These are phyloP conservation scores for Pythium scleroteichum DNA, from an alignment of 352 stramenopile species.

Conservation along the genomic window DNA sequence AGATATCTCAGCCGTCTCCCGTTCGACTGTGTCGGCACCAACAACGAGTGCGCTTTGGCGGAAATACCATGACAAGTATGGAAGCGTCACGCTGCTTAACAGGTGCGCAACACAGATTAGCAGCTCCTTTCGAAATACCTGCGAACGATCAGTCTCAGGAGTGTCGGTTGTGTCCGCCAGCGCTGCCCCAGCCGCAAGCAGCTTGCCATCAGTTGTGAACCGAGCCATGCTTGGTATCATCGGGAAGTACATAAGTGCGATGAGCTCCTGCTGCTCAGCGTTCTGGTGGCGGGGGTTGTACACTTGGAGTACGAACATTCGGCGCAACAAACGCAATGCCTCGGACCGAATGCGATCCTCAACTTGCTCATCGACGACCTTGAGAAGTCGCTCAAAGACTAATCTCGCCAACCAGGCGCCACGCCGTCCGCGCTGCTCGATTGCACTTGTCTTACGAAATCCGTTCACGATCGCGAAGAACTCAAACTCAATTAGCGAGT, in stretches of 20 bases:
- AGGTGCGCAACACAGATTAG: conserved; percentile 64
- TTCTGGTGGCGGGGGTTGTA: conserved; percentile 53
- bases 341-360: conserved; percentile 63
- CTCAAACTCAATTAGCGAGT: conserved; percentile 69
- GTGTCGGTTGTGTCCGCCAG: not conserved
- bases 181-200: conserved; percentile 31
- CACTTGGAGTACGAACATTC: conserved; percentile 63
- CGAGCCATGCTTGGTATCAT: conserved; percentile 45
- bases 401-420: conserved; percentile 53
- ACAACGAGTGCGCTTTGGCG: conserved; percentile 23
- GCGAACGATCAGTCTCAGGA: not conserved
- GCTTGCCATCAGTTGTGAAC: conserved; percentile 51
- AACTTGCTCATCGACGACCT: conserved; percentile 55
- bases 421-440: not conserved
- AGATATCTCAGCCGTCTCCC: not conserved
- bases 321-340: conserved; percentile 50
- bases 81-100: conserved; percentile 53
- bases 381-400: conserved; percentile 52
- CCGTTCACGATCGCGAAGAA: conserved; percentile 67
- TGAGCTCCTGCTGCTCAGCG: conserved; percentile 49
- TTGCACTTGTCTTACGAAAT: conserved; percentile 10
- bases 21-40: conserved; percentile 5
- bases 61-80: conserved; percentile 50
- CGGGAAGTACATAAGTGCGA: conserved; percentile 64
- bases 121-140: conserved; percentile 59